Evolutionary conservation across 371 early-diverging fungal species (phyloP).

Genomic region (Basidiobolus heterosporus): DNA sequence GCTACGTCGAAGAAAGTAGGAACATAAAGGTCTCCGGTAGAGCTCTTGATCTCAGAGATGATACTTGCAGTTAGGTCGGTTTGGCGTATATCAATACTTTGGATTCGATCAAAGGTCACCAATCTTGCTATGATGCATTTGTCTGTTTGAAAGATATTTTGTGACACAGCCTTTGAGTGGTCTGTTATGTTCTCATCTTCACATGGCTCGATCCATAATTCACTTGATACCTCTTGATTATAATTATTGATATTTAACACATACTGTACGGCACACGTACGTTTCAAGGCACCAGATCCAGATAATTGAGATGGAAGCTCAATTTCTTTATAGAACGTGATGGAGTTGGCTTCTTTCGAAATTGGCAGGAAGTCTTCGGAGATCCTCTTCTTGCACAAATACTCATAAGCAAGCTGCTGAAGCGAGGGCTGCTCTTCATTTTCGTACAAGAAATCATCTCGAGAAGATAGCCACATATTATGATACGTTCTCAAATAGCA

Average conservation of each 20-base stretch:
- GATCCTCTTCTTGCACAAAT: slow-evolving; percentile 34
- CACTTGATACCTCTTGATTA: slow-evolving; percentile 34
- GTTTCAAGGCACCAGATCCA: not conserved
- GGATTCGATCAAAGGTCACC: slow-evolving; percentile 53
- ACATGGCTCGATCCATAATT: slow-evolving; percentile 58
- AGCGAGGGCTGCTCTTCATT: slow-evolving; percentile 21
- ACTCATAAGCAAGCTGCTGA: slow-evolving; percentile 42
- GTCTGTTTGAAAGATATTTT: slow-evolving; percentile 31
- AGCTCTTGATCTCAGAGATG: slow-evolving; percentile 13
- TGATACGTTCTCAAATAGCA: slow-evolving; percentile 53
- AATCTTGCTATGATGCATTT: slow-evolving; percentile 33
- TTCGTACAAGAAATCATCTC: slow-evolving; percentile 2
- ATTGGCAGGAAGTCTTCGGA: slow-evolving; percentile 41
- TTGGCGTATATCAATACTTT: slow-evolving; percentile 28
- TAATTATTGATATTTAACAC: slow-evolving; percentile 34
- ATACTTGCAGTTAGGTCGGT: slow-evolving; percentile 5
- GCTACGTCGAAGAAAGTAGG: slow-evolving; percentile 22
- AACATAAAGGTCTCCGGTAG: slow-evolving; percentile 9
- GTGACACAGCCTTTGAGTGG: slow-evolving; percentile 19
- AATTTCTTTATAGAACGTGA: slow-evolving; percentile 48
- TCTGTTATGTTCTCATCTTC: slow-evolving; percentile 9
- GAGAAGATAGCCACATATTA: slow-evolving; percentile 17
- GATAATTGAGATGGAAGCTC: slow-evolving; percentile 4
- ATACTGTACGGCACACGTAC: slow-evolving; percentile 35
- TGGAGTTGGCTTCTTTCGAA: slow-evolving; percentile 22